Conservation (phyloP, 139 green algal genomes). For the Astrephomene gubernaculifera region DNA sequence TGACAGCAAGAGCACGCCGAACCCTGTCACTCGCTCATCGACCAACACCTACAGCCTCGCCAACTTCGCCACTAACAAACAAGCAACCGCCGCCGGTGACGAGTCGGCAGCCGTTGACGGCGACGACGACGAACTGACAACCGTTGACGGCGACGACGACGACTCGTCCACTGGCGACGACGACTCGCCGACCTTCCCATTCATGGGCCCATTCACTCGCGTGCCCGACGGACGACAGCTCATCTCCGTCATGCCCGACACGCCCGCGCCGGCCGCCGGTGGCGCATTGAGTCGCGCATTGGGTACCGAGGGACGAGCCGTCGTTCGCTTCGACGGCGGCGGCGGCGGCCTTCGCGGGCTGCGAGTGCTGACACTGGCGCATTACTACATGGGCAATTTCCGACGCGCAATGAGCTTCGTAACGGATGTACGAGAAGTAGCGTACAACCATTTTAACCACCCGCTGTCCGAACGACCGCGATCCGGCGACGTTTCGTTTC, state of each 20-base stretch:
- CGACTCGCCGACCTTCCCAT: not conserved
- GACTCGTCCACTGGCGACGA: not conserved
- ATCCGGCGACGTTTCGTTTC: conserved; percentile 5
- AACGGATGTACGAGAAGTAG: not conserved
- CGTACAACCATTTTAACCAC: not conserved
- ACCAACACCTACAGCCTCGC: no score
- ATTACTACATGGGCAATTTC: conserved; percentile 10
- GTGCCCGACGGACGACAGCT: conserved; percentile 32
- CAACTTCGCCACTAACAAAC: no score
- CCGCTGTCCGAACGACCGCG: not conserved
- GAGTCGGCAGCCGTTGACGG: not conserved
- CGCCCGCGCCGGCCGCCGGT: not conserved
- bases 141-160: not conserved
- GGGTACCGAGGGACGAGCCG: not conserved
- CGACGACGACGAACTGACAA: not conserved
- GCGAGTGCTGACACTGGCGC: conserved; percentile 28
- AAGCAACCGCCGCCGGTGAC: not conserved
- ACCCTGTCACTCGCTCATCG: no score
- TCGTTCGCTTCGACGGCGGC: conserved; percentile 9
- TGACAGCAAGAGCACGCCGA: no score
- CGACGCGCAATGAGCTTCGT: conserved; percentile 10
- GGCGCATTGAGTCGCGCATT: not conserved
- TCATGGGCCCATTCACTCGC: no score
- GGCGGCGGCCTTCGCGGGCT: conserved; percentile 14
- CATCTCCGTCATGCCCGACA: not conserved